Evolutionary conservation across 331 rosid species (phyloP), one percentile per base, ranked within the genome.

Genomic region (Pyrus hybrid): DNA sequence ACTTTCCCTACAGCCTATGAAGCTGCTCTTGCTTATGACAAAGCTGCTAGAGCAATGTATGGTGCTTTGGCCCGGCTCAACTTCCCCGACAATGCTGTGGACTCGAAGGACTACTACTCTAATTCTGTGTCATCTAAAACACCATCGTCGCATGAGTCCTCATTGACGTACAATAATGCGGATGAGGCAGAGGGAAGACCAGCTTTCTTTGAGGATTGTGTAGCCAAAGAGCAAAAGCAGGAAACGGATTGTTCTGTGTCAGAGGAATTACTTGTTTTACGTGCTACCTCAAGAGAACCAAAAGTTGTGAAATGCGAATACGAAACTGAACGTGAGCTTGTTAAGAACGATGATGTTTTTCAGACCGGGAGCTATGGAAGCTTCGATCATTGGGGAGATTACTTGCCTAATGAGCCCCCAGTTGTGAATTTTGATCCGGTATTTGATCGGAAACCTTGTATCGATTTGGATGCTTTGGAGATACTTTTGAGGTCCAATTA

Each of bases 11-110:
- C 98, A n/a, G 93, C 97, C 57, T 78, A 22, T 23, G 91, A 85
- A 18, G 98, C 98, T 60, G 98, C 98, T 63, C 66, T 79, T 56
- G 96, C 97, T 83, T 93, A 93, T 80, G 98, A 93, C 76, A 85
- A 84, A 67, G 97, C 98, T 68, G 97, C 98, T 4, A 88, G 79
- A 66, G 85, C 91, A 72, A 88, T 93, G 84, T 86, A 89, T 62
- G 98, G 98, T n/a, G 69, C 91, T 56, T 80, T 70, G 43, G 98
- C 98, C 3, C 79, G 89, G 29, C 84, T 93, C 71, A 93, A 91
- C 56, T 93, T 91, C 47, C 92, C 93, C 1, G 75, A 79, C 1
- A n/a, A 43, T 62, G 22, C 47, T 7, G 32, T 13, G 22, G 74
- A 80, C 5, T 70, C 73, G 5, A 12, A 63, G 28, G 33, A 61